Base-by-base conservation (phyloP, 768 basidiomycete genomes). In the Cystobasidiopsis lactophilus region DNA sequence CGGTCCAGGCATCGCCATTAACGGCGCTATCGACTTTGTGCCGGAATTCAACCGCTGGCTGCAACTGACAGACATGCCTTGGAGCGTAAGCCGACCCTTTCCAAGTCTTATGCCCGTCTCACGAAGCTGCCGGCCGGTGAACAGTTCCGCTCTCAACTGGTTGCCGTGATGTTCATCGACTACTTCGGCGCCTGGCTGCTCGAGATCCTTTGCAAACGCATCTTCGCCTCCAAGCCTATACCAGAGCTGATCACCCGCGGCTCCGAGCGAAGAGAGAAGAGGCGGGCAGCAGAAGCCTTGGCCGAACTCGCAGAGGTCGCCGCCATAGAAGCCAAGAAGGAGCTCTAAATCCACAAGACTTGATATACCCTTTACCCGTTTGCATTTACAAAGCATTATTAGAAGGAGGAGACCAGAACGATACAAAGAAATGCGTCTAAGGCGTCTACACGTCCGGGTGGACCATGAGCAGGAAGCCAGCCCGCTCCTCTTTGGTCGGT, bases 31-130 rank as follows among this genome's bases (percentile, higher is more conserved):
- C 0, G 86, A 98, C 65, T 81, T 98, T 59, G 71, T 93, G 64
- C 93, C 93, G 1, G 93, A 98, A 68, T 63, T 93, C 55, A 96
- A 91, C 64, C 72, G 84, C 26, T 96, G 93, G 91, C 73, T 98
- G 43, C 93, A 96, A 66, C 80, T 96, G 40, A 86, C 93, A 24
- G 85, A 82, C 66, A 89, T 98, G 91, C 68, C 77, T 41, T 62
- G 62, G 9, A 58, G 69, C 30, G 89, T 93, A 61, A 56, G 85
- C 76, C 11, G 29, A 38, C 16, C 30, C 46, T 35, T 13, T 44
- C 40, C 1, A 3, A 23, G 31, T n/a, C 23, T 27, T 21, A 52
- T n/a, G n/a, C n/a, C n/a, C n/a, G n/a, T n/a, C 3, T 50, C 26
- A 3, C 7, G 16, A 26, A 29, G 21, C 19, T n/a, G 5, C n/a